A percentile compares a stretch with the other conserved stretches of the same genome.
phyloP scores from a whole-genome alignment of 176 grass and related monocot species.

The Oryza glaberrima region DNA sequence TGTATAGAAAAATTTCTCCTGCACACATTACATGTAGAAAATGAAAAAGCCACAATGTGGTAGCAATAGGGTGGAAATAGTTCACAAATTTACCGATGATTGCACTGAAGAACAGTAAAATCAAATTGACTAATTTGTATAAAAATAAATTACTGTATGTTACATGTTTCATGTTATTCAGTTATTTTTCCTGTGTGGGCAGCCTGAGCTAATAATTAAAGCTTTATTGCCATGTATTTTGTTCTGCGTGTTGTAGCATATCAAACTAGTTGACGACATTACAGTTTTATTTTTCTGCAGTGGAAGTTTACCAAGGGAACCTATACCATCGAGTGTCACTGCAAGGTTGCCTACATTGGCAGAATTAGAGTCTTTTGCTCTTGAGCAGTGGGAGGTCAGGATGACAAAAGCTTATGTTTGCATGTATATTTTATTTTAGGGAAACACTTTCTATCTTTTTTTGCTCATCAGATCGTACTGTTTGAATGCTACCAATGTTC shows the following conservation, averaged over 20 bases:
- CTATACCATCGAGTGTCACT: conserved; percentile 58
- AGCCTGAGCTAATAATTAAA: conserved; percentile 18
- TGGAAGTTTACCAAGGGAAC: conserved; percentile 84
- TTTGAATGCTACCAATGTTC: background rate
- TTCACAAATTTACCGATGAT: background rate
- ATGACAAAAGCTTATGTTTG: conserved; percentile 22
- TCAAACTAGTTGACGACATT: conserved; percentile 27
- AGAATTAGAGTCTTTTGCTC: conserved; percentile 77
- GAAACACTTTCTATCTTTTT: background rate
- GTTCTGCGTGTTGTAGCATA: background rate
- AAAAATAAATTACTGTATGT: background rate
- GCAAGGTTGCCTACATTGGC: conserved; percentile 71
- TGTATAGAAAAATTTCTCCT: background rate
- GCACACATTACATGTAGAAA: background rate
- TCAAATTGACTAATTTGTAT: background rate
- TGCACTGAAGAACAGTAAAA: background rate
- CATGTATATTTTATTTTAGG: conserved; percentile 24
- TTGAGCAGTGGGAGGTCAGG: conserved; percentile 91
- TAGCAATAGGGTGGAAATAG: conserved; percentile 15
- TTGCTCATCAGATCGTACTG: conserved; percentile 14
- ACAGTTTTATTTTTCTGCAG: conserved; percentile 47
- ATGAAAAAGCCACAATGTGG: background rate
- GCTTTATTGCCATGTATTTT: conserved; percentile 12
- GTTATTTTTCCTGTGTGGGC: background rate
- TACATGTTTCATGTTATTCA: background rate